phyloP scores from a whole-genome alignment of 2,329 filamentous ascomycete genomes.

The Fusarium praegraminearum region DNA sequence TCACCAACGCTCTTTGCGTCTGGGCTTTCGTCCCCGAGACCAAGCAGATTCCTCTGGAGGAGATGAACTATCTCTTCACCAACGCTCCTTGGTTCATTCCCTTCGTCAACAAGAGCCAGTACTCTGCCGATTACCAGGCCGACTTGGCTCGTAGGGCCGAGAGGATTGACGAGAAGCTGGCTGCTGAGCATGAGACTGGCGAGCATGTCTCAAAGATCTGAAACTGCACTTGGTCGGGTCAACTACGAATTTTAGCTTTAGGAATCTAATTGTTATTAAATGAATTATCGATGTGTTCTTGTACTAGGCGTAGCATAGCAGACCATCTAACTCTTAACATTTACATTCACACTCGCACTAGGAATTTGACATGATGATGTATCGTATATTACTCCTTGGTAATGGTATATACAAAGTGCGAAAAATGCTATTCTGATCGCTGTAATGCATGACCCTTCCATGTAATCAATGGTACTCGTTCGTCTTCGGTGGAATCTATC shows the following conservation, averaged over 20 bases:
- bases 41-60: conserved; percentile 71
- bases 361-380: no score
- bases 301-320: not conserved
- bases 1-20: conserved; percentile 63
- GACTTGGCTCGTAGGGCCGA: conserved; percentile 70
- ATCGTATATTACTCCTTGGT: no score
- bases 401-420: no score
- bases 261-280: not conserved
- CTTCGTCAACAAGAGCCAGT: conserved; percentile 14
- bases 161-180: conserved; percentile 20
- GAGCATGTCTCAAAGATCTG: conserved; percentile 11
- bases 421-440: no score
- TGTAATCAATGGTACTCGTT: no score
- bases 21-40: conserved; percentile 76
- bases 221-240: not conserved
- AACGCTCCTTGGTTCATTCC: conserved; percentile 50
- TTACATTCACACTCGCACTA: no score
- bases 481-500: no score
- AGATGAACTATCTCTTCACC: conserved; percentile 76
- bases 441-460: no score
- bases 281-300: not conserved
- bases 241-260: not conserved
- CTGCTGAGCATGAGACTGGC: conserved; percentile 20
- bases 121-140: conserved; percentile 35
- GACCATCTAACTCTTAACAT: no score